Conservation (phyloP, 2,329 filamentous ascomycete genomes). For the Fusarium liriodendri region DNA sequence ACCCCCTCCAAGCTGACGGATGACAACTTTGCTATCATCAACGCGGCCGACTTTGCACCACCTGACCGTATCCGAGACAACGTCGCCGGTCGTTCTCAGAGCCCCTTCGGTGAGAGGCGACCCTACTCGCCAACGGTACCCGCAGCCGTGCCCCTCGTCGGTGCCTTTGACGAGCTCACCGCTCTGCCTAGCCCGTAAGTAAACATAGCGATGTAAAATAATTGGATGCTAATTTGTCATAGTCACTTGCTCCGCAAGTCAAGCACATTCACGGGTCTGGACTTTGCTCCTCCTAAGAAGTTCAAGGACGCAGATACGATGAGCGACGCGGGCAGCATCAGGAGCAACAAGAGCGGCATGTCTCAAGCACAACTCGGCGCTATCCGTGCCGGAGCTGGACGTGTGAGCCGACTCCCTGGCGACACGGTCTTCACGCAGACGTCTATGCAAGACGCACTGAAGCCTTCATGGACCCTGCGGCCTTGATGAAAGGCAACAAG, state of each 20-base stretch:
- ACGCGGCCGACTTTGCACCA: slow-evolving; percentile 87
- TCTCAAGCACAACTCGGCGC: slow-evolving; percentile 76
- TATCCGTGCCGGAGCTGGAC: slow-evolving; percentile 85
- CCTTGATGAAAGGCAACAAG: slow-evolving; percentile 45
- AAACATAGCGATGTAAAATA: neutral
- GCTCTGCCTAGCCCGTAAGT: slow-evolving; percentile 92
- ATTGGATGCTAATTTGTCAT: slow-evolving; percentile 40
- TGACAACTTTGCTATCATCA: slow-evolving; percentile 77
- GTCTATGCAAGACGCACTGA: slow-evolving; percentile 70
- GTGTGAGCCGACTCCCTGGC: slow-evolving; percentile 84
- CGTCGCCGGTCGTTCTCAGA: slow-evolving; percentile 75
- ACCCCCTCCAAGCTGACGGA: slow-evolving; percentile 88
- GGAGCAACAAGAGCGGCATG: slow-evolving; percentile 76
- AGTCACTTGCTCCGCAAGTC: slow-evolving; percentile 82
- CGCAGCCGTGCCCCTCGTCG: slow-evolving; percentile 81
- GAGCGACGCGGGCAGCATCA: slow-evolving; percentile 75
- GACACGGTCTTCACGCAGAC: slow-evolving; percentile 83
- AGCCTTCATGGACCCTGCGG: slow-evolving; percentile 70
- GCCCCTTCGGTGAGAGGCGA: slow-evolving; percentile 71
- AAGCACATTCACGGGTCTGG: slow-evolving; percentile 79
- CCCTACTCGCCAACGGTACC: slow-evolving; percentile 82
- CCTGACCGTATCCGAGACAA: slow-evolving; percentile 75
- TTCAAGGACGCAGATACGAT: slow-evolving; percentile 72
- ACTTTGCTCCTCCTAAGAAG: slow-evolving; percentile 83
- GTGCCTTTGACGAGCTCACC: slow-evolving; percentile 87